These are phyloP conservation scores for Sodiomyces alkalinus DNA, from an alignment of 2,329 filamentous ascomycete genomes.

Conservation along the genomic window DNA sequence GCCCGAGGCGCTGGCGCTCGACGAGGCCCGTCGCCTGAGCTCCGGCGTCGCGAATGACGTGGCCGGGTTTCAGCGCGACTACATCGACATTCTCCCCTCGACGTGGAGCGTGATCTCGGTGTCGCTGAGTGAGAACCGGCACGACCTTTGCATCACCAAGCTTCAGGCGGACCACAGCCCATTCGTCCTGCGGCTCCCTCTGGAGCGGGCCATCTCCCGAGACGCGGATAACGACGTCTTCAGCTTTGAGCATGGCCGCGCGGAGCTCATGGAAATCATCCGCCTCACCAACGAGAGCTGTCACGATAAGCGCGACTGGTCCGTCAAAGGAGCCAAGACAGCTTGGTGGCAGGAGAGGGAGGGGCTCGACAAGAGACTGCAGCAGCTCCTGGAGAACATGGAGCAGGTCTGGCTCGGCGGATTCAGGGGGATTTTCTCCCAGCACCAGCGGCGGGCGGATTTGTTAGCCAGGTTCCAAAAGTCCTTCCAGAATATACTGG, in stretches of 20 bases:
- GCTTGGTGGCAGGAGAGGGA: constrained; percentile 87
- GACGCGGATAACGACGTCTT: constrained; percentile 69
- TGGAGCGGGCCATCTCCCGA: constrained; percentile 67
- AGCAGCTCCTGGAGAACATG: constrained; percentile 66
- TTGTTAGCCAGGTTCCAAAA: constrained; percentile 62
- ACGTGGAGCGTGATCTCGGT: constrained; percentile 80
- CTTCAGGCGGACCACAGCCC: constrained; percentile 61
- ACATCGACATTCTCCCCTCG: constrained; percentile 69
- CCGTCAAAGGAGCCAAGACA: constrained; percentile 56
- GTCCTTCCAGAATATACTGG: constrained; percentile 63
- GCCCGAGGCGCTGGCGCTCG: constrained; percentile 8
- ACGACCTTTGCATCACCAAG: constrained; percentile 82
- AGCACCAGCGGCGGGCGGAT: constrained; percentile 45
- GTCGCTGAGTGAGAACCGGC: constrained; percentile 63
- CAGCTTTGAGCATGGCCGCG: constrained; percentile 63
- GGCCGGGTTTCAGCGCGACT: constrained; percentile 58
- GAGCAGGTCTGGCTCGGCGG: constrained; percentile 92
- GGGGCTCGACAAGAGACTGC: constrained; percentile 60
- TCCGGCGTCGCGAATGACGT: constrained; percentile 35
- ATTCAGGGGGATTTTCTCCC: constrained; percentile 87
- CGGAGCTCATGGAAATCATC: constrained; percentile 74
- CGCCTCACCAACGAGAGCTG: constrained; percentile 68
- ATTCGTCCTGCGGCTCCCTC: constrained; percentile 73
- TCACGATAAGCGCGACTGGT: constrained; percentile 55
- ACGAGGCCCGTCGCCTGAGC: constrained; percentile 22